Evolutionary conservation across 805 yeast genomes (phyloP).

Genomic region (Yarrowia sp.): DNA sequence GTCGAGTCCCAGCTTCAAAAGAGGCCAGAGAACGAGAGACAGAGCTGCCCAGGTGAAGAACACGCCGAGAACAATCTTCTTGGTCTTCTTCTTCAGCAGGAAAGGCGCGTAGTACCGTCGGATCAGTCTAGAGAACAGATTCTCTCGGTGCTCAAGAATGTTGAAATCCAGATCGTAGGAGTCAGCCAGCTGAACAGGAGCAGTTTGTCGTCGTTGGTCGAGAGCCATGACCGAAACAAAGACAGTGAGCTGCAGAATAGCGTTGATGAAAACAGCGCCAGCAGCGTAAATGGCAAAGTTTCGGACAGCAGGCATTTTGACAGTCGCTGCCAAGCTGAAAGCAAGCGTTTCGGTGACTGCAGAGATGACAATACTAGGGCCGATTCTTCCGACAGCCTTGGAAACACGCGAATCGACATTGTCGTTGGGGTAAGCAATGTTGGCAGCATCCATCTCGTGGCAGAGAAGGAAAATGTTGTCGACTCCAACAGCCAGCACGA

Average conservation of each 20-base stretch:
- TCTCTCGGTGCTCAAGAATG: constrained; percentile 31
- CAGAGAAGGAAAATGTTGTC: constrained; percentile 87
- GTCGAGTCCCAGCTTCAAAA: constrained; percentile 74
- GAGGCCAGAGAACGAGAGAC: constrained; percentile 68
- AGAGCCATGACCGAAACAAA: constrained; percentile 70
- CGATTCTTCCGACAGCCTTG: constrained; percentile 65
- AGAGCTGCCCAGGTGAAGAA: constrained; percentile 66
- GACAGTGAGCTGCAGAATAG: constrained; percentile 73
- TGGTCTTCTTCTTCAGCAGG: constrained; percentile 49
- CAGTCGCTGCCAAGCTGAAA: constrained; percentile 72
- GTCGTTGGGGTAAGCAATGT: constrained; percentile 47
- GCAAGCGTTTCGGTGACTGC: constrained; percentile 76
- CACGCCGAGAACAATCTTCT: constrained; percentile 49
- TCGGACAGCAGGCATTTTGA: constrained; percentile 93
- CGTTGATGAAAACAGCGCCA: constrained; percentile 75
- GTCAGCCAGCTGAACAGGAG: constrained; percentile 41
- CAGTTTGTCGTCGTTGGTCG: constrained; percentile 52
- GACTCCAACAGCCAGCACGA: constrained; percentile 92
- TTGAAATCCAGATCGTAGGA: constrained; percentile 12
- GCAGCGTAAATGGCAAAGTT: constrained; percentile 92
- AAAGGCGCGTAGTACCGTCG: constrained; percentile 56
- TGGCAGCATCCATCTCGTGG: constrained; percentile 66
- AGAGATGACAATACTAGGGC: constrained; percentile 82
- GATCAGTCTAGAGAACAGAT: constrained; percentile 45
- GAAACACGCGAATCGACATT: constrained; percentile 59